These are phyloP conservation scores for Litchi chinensis DNA, from an alignment of 345 rosid species.

Conservation along the genomic window DNA sequence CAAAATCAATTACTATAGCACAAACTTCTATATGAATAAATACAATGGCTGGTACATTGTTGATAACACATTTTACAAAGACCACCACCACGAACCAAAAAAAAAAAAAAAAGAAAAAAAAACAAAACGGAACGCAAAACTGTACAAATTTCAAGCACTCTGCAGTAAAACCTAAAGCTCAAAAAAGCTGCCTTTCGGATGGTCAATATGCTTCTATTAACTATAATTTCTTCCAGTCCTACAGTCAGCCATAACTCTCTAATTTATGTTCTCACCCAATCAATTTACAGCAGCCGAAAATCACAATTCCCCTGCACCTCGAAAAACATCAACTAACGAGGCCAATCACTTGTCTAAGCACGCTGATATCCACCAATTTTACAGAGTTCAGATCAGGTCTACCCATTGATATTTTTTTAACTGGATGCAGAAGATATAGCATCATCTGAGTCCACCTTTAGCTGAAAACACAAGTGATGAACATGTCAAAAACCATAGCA, in stretches of 20 bases:
- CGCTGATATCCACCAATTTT: neutral
- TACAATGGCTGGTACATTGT: too few species aligned
- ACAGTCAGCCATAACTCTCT: too few species aligned
- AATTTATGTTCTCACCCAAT: neutral
- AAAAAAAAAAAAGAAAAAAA: too few species aligned
- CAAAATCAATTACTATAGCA: too few species aligned
- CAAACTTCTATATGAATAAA: too few species aligned
- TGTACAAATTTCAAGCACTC: neutral
- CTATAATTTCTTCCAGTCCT: neutral
- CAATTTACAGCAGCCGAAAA: neutral
- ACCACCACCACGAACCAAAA: too few species aligned
- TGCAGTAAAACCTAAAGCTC: neutral
- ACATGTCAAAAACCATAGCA: neutral
- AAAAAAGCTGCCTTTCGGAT: neutral
- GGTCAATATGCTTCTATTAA: neutral
- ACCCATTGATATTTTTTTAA: constrained; percentile 12
- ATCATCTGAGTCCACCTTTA: constrained; percentile 79
- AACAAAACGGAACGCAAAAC: neutral
- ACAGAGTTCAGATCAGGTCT: neutral
- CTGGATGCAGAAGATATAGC: constrained; percentile 46
- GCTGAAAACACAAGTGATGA: constrained; percentile 39
- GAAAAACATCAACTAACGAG: neutral
- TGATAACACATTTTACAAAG: too few species aligned
- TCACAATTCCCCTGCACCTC: neutral
- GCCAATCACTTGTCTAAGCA: neutral